Evolutionary conservation across 371 early-diverging fungal species (phyloP), one percentile per base, ranked within the genome.

Genomic region (Mortierella sp.): DNA sequence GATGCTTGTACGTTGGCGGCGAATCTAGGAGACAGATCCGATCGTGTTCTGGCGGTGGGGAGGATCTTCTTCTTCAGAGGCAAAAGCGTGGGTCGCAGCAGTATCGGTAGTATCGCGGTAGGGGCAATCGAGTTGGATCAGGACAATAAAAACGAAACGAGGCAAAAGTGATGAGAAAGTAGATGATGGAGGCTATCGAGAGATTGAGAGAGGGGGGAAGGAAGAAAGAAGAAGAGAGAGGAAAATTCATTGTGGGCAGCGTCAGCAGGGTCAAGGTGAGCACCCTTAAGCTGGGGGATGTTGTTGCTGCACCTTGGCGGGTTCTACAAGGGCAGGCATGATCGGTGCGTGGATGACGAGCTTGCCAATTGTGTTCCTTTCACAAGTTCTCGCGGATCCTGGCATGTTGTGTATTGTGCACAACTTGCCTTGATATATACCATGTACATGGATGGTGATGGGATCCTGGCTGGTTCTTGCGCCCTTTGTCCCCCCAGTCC

Each of bases 171-270:
- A 28, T 18, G 31, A 54, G 28, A 21, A 19, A 31, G 49, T 7
- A 53, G 16, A 16, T 18, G 50, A 30, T 30, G 46, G 14, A 34
- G 45, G 13, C 21, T 26, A 18, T 5, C 16, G 49, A 26, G 56
- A 31, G 42, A 21, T 48, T 21, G 43, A 26, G 45, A 24, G 24
- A 5, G 38, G n/a, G 47, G 34, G 48, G 31, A 23, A 55, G 34
- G 42, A 30, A 58, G n/a, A 43, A 26, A 55, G 61, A 58, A 28
- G 48, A 54, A 39, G 50, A 51, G 31, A 43, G 47, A 48, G n/a
- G 41, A 31, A 78, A 39, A 23, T 45, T 24, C 26, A 55, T 30
- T 31, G 28, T 57, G 43, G 6, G 46, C 42, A 50, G 41, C 34
- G 34, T 34, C 4, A 34, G 34, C 34, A 10, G 34, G n/a, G n/a